These are phyloP conservation scores for Gossypium thurberi DNA, from an alignment of 345 rosid genomes.

Conservation along the genomic window DNA sequence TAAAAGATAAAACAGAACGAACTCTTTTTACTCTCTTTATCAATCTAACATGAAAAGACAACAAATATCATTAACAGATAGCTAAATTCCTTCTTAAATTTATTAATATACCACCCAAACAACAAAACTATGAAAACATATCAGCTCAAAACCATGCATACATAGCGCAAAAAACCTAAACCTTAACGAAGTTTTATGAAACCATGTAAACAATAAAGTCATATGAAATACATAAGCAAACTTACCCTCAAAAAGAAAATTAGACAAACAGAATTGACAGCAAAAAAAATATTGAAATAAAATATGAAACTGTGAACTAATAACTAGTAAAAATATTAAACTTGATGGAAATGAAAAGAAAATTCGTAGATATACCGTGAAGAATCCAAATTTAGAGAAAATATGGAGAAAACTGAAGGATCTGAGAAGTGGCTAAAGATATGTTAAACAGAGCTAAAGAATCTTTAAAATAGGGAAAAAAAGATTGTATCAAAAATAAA, in stretches of 20 bases:
- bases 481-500: background rate
- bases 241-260: background rate
- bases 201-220: background rate
- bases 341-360: background rate
- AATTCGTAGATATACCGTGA: constrained; percentile 16
- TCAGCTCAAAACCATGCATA: background rate
- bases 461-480: background rate
- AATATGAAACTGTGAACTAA: background rate
- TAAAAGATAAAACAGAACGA: background rate
- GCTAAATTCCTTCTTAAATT: background rate
- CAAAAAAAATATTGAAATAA: background rate
- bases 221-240: background rate
- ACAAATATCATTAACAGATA: background rate
- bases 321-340: background rate
- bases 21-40: background rate
- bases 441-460: background rate
- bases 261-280: background rate
- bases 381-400: constrained; percentile 6
- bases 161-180: background rate
- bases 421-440: constrained; percentile 30
- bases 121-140: background rate
- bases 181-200: background rate
- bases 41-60: background rate
- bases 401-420: constrained; percentile 18
- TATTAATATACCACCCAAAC: background rate